These are phyloP conservation scores for Myrica gale DNA, from an alignment of 306 rosid genomes.

Conservation along the genomic window DNA sequence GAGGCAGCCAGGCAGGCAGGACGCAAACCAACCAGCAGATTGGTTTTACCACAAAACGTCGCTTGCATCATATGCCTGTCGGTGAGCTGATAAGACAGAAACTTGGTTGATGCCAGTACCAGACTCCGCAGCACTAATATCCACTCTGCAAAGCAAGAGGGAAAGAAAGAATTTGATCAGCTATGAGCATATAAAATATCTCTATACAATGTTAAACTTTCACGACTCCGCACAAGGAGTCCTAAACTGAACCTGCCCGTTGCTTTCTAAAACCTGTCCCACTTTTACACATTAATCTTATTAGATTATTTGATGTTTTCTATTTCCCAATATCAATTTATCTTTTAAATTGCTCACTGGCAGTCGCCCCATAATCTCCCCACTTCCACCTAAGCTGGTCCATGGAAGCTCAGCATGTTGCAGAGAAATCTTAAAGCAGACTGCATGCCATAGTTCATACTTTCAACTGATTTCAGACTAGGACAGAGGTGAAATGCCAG, in stretches of 20 bases:
- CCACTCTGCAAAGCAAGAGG: constrained; percentile 32
- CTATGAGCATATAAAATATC: constrained; percentile 6
- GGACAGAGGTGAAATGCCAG: not conserved
- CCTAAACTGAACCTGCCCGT: not conserved
- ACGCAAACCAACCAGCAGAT: constrained; percentile 70
- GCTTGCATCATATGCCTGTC: constrained; percentile 53
- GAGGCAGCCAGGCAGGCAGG: constrained; percentile 53
- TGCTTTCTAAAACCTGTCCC: not conserved
- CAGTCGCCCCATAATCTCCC: not conserved
- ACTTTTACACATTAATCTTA: not conserved
- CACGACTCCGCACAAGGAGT: not conserved
- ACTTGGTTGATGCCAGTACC: not conserved
- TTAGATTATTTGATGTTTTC: not conserved
- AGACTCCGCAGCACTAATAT: constrained; percentile 29
- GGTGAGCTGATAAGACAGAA: constrained; percentile 3
- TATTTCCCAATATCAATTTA: too few relatives aligned
- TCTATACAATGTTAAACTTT: not conserved
- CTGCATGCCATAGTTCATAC: not conserved
- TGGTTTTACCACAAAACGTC: constrained; percentile 56
- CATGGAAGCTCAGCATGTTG: not conserved
- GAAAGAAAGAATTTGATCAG: constrained; percentile 27
- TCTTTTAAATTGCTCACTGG: not conserved
- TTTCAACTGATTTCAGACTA: not conserved
- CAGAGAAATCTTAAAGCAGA: not conserved
- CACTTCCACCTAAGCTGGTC: not conserved